phyloP scores from a whole-genome alignment of 148 eudicot genomes.

The Cornus suecica region DNA sequence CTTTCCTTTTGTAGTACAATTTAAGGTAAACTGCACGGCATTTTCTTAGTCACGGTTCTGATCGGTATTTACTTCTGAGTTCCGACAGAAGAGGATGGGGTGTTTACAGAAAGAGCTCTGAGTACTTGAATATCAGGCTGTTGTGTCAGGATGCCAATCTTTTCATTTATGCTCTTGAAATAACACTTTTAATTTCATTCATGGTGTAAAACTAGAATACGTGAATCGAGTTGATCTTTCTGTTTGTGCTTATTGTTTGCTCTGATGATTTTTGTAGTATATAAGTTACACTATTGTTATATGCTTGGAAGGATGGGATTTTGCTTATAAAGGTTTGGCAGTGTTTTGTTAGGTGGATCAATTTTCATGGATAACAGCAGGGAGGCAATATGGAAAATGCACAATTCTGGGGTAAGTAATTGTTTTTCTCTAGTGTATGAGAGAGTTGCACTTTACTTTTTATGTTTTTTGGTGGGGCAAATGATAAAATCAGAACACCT shows the following conservation, averaged over 20 bases:
- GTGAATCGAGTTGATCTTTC: neutral
- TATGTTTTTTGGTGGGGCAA: neutral
- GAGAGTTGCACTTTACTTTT: neutral
- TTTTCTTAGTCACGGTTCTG: too few species aligned
- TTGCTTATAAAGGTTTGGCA: slow-evolving; percentile 19
- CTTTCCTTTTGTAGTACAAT: too few species aligned
- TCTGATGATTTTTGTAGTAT: too few species aligned
- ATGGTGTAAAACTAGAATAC: too few species aligned
- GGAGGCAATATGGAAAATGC: slow-evolving; percentile 50
- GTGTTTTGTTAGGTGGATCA: slow-evolving; percentile 50
- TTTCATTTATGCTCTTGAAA: too few species aligned
- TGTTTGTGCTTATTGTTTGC: neutral
- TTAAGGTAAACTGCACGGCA: too few species aligned
- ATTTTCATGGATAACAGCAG: slow-evolving; percentile 40
- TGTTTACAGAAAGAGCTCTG: too few species aligned
- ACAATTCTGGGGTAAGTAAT: slow-evolving; percentile 55
- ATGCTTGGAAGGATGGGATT: neutral
- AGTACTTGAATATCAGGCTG: too few species aligned
- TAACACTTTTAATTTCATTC: too few species aligned
- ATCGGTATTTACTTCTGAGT: too few species aligned
- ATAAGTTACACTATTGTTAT: neutral
- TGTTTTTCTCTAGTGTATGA: neutral
- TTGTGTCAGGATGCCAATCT: too few species aligned
- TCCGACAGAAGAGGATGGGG: too few species aligned
- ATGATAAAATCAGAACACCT: neutral